Evolutionary conservation across 306 rosid species (phyloP).

Genomic region (Psophocarpus tetragonolobus): DNA sequence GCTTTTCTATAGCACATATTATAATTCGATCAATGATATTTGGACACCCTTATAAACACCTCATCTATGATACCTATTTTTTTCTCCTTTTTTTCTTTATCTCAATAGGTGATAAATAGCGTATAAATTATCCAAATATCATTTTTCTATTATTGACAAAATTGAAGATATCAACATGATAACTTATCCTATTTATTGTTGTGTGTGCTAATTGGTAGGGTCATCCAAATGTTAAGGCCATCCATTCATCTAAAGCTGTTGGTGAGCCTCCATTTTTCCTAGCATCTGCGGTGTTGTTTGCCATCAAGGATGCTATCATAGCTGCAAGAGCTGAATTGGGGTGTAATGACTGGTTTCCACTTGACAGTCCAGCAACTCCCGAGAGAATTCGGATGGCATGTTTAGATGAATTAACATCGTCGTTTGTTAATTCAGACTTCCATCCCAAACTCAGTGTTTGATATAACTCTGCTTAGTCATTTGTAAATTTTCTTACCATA

Average conservation of each 20-base stretch:
- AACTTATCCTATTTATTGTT: conserved; percentile 13
- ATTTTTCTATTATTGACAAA: background rate
- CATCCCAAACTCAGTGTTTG: conserved; percentile 80
- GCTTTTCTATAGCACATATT: background rate
- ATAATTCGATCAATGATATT: no score
- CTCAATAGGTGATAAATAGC: no score
- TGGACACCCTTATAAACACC: no score
- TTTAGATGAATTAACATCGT: conserved; percentile 62
- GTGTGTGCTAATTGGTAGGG: conserved; percentile 54
- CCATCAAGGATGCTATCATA: conserved; percentile 80
- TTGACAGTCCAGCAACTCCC: conserved; percentile 92
- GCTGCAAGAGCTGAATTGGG: conserved; percentile 81
- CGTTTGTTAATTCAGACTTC: conserved; percentile 51
- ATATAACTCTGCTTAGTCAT: conserved; percentile 19
- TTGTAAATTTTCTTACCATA: conserved; percentile 3
- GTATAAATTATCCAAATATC: no score
- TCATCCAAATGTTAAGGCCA: conserved; percentile 89
- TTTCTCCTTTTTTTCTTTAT: no score
- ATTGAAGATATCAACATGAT: background rate
- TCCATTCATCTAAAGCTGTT: conserved; percentile 95
- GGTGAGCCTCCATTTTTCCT: conserved; percentile 98
- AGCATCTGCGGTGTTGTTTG: conserved; percentile 79
- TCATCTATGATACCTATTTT: no score
- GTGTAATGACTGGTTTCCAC: conserved; percentile 78
- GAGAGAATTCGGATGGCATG: conserved; percentile 97